Evolutionary conservation across 2,329 filamentous ascomycete genomes (phyloP), one percentile per base, ranked within the genome.

Genomic region (Pseudohalonectria lignicola): DNA sequence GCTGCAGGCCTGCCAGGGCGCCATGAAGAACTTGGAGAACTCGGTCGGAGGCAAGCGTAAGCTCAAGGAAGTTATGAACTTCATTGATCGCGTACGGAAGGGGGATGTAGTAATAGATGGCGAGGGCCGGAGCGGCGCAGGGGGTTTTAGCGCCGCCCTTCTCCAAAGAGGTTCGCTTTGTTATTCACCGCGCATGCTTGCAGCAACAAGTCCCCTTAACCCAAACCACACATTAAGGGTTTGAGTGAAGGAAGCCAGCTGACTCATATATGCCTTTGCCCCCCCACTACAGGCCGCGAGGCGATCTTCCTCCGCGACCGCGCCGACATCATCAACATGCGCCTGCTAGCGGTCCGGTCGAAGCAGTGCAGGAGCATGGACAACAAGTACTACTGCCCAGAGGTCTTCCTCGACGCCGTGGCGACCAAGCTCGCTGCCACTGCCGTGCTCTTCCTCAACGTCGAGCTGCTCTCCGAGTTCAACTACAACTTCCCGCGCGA

Each of bases 401-500:
- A 98, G 56, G 76, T 98, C 13, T 98, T 98, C 66, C 76, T 98
- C n/a, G 88, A 98, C 52, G 87, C 93, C 3, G 92, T 94, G 2
- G 88, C 92, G 2, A 86, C 88, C 48, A 96, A 96, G 61, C 74
- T 98, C 35, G 93, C 90, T 3, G 82, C 86, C 2, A 98, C 92
- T 0, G 90, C 92, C 2, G 92, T 98, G 8, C 76, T 98, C 1
- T 98, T 98, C 69, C 74, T 98, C 21, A 95, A 98, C 53, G 92
- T 96, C 10, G 93, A 98, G 63, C 73, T 98, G 16, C 74, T 98
- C 15, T 90, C 85, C 2, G 94, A 98, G 54, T 98, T 96, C 57
- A 95, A 94, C 64, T 94, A 95, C 63, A 87, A 92, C 55, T 98
- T 98, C 60, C 92, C 92, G 1, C 76, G 92, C 29, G 87, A 95